A percentile compares a stretch with the other conserved stretches of the same genome.
These are phyloP conservation scores for Cyclotella kingstonii DNA, from an alignment of 108 stramenopile genomes.

Conservation along the genomic window DNA sequence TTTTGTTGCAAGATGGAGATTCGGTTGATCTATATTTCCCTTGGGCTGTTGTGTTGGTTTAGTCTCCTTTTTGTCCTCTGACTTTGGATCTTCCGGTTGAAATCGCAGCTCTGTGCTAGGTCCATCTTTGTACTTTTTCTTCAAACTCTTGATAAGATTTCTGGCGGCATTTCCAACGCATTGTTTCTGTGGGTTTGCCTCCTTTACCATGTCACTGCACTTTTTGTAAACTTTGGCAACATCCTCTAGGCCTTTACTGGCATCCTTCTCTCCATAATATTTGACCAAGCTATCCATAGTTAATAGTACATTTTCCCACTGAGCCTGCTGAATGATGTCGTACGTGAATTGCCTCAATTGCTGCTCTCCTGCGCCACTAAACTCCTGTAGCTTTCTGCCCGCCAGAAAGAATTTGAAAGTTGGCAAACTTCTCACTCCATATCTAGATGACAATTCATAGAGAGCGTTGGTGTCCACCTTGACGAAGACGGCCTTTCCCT, in stretches of 20 bases:
- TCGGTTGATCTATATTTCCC: slow-evolving; percentile 42
- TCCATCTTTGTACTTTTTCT: slow-evolving; percentile 79
- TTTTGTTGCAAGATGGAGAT: slow-evolving; percentile 79
- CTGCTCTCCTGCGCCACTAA: slow-evolving; percentile 84
- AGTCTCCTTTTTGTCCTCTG: slow-evolving; percentile 15
- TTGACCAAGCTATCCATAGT: slow-evolving; percentile 46
- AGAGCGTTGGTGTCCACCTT: slow-evolving; percentile 89
- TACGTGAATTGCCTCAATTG: slow-evolving; percentile 77
- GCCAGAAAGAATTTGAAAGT: slow-evolving; percentile 88
- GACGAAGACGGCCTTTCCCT: slow-evolving; percentile 88
- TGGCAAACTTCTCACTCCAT: slow-evolving; percentile 81
- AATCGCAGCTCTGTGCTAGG: slow-evolving; percentile 61
- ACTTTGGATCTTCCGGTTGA: slow-evolving; percentile 35
- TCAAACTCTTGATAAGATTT: slow-evolving; percentile 73
- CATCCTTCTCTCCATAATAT: slow-evolving; percentile 75
- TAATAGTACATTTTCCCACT: slow-evolving; percentile 73
- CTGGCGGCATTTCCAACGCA: slow-evolving; percentile 79
- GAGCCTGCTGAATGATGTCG: slow-evolving; percentile 56
- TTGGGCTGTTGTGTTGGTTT: slow-evolving; percentile 11
- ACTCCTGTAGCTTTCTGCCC: slow-evolving; percentile 78
- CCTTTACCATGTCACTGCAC: slow-evolving; percentile 67
- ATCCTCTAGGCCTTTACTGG: slow-evolving; percentile 60
- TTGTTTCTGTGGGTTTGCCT: slow-evolving; percentile 35
- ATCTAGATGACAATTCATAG: slow-evolving; percentile 62
- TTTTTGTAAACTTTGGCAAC: slow-evolving; percentile 80